Evolutionary conservation across 768 basidiomycete species (phyloP).

Genomic region (Tricholoma matsutake): DNA sequence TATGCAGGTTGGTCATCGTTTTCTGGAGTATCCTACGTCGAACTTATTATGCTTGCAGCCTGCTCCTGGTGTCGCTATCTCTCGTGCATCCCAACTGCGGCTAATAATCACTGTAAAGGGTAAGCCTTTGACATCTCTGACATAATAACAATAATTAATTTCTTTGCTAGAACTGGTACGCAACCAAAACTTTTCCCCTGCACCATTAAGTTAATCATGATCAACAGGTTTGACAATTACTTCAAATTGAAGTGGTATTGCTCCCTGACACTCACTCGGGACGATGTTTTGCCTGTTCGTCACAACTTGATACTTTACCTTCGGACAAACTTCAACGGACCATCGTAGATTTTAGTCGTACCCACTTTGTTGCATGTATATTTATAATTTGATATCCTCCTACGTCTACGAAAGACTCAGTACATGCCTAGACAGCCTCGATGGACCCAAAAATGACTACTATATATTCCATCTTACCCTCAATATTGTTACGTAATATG

Average conservation of each 20-base stretch:
- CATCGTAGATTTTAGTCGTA: too few species aligned
- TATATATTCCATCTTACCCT: too few species aligned
- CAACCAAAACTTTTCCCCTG: background rate
- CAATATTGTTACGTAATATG: too few species aligned
- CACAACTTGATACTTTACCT: background rate
- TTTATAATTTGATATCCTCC: too few species aligned
- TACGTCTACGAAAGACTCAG: too few species aligned
- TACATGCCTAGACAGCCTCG: too few species aligned
- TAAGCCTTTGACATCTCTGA: constrained; percentile 11
- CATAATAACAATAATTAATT: background rate
- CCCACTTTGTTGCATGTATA: too few species aligned
- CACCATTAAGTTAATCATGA: background rate
- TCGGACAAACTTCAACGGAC: too few species aligned
- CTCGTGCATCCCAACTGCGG: constrained; percentile 79
- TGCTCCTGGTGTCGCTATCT: constrained; percentile 88
- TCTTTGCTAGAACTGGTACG: constrained; percentile 17
- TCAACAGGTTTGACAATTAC: background rate
- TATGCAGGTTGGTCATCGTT: constrained; percentile 59
- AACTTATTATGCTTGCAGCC: constrained; percentile 38
- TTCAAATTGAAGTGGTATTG: background rate
- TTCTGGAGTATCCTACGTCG: constrained; percentile 5
- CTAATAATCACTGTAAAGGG: constrained; percentile 69
- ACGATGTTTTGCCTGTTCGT: background rate
- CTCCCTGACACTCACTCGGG: background rate
- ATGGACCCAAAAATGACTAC: too few species aligned